These are phyloP conservation scores for Saturnispora serradocipensis DNA, from an alignment of 805 yeast genomes.

Conservation along the genomic window DNA sequence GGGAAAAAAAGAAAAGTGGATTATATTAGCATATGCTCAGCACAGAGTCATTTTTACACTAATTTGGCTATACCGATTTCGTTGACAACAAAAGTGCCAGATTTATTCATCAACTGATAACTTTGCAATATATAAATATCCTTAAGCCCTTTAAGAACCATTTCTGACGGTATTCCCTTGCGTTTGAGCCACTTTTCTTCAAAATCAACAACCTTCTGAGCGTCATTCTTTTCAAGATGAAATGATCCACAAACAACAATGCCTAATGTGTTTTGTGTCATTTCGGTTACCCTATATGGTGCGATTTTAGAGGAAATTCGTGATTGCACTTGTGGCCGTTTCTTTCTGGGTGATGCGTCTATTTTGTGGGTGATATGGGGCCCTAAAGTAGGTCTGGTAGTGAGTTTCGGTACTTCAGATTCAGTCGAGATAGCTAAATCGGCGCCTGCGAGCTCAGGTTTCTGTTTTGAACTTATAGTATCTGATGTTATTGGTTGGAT, in stretches of 20 bases:
- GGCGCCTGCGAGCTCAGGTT: not conserved
- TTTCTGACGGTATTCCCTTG: not conserved
- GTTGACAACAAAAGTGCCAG: not conserved
- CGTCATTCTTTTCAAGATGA: not conserved
- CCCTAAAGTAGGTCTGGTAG: not conserved
- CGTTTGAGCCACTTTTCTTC: conserved; percentile 1
- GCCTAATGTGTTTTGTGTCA: not conserved
- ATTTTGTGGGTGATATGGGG: conserved; percentile 1
- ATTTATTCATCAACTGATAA: not conserved
- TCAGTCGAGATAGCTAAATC: no score
- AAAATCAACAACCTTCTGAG: not conserved
- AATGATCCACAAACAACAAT: not conserved
- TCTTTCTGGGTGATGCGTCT: conserved; percentile 1
- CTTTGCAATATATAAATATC: not conserved
- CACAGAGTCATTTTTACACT: not conserved
- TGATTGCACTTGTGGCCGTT: not conserved
- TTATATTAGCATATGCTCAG: not conserved
- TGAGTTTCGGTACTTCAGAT: not conserved
- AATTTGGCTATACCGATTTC: not conserved
- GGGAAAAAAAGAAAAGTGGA: not conserved
- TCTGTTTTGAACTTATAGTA: not conserved
- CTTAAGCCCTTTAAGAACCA: not conserved
- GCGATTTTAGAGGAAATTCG: not conserved
- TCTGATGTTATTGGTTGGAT: not conserved
- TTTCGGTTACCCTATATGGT: not conserved